Percentiles rank a stretch among this genome's conserved stretches.
Evolutionary conservation across 352 stramenopile species (phyloP).

Genomic region (Phytophthora constricta): DNA sequence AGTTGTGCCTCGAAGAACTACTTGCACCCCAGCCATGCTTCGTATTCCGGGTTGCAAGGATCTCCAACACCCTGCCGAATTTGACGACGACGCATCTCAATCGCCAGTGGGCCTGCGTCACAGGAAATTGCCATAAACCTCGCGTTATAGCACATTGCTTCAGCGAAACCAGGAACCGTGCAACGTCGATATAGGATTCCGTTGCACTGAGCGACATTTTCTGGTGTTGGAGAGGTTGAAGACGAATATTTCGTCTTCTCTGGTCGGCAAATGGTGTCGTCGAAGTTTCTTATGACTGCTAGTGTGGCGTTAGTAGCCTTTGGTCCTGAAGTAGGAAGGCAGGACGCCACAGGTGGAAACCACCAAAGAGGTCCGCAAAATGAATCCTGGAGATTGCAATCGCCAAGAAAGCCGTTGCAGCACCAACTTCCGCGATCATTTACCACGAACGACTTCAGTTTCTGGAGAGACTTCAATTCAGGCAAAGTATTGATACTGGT

Average conservation of each 20-base stretch:
- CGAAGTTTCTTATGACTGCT: neutral
- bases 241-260: neutral
- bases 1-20: too few species aligned
- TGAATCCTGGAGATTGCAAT: conserved; percentile 15
- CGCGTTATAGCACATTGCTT: conserved; percentile 33
- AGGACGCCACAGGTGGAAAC: conserved; percentile 1
- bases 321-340: neutral
- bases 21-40: conserved; percentile 27
- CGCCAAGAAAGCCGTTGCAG: conserved; percentile 38
- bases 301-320: neutral
- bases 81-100: conserved; percentile 27
- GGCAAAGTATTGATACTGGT: conserved; percentile 5
- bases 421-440: conserved; percentile 14
- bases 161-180: neutral
- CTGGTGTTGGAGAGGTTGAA: neutral
- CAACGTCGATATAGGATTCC: conserved; percentile 34
- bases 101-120: conserved; percentile 14
- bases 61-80: conserved; percentile 19
- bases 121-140: conserved; percentile 34
- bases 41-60: conserved; percentile 12
- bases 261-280: neutral
- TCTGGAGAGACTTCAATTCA: conserved; percentile 19
- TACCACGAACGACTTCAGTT: conserved; percentile 14
- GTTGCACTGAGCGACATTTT: too few species aligned
- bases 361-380: conserved; percentile 17